Percentiles rank a stretch among this genome's conserved stretches.
phyloP scores from a whole-genome alignment of 371 early-diverging fungal genomes.

The Coemansia sp. region DNA sequence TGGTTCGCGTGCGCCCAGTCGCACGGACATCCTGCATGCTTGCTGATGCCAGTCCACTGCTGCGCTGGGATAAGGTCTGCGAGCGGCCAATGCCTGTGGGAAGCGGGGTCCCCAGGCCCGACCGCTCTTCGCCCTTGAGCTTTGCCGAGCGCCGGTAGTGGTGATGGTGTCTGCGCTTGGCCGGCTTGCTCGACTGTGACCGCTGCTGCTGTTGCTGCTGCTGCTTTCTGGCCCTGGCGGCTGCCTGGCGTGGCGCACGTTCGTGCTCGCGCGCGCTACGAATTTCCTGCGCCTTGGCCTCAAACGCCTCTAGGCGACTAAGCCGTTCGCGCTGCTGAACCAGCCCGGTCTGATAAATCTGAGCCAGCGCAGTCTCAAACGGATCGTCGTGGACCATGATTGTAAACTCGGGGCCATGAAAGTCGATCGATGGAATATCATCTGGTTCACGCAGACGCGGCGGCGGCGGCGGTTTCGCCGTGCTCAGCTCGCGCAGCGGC shows the following conservation, averaged over 20 bases:
- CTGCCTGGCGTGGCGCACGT: neutral
- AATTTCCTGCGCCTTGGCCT: slow-evolving; percentile 42
- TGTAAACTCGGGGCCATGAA: slow-evolving; percentile 46
- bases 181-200: neutral
- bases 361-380: slow-evolving; percentile 51
- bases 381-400: slow-evolving; percentile 53
- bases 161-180: slow-evolving; percentile 1
- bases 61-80: neutral
- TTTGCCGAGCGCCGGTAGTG: slow-evolving; percentile 9
- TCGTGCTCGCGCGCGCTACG: slow-evolving; percentile 24
- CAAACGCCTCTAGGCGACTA: slow-evolving; percentile 48
- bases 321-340: slow-evolving; percentile 51
- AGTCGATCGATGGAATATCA: slow-evolving; percentile 46
- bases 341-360: slow-evolving; percentile 50
- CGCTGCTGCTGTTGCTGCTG: neutral
- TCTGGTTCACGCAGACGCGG: slow-evolving; percentile 40
- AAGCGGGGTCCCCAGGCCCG: too few relatives aligned
- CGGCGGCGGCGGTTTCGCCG: slow-evolving; percentile 19
- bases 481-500: slow-evolving; percentile 32
- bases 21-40: slow-evolving; percentile 37
- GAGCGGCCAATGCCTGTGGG: neutral
- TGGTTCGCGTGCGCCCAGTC: slow-evolving; percentile 12
- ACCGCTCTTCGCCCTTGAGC: neutral
- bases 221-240: neutral
- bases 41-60: slow-evolving; percentile 25